phyloP scores from a whole-genome alignment of 1,284 basidiomycete genomes.

The Ustilago nuda region DNA sequence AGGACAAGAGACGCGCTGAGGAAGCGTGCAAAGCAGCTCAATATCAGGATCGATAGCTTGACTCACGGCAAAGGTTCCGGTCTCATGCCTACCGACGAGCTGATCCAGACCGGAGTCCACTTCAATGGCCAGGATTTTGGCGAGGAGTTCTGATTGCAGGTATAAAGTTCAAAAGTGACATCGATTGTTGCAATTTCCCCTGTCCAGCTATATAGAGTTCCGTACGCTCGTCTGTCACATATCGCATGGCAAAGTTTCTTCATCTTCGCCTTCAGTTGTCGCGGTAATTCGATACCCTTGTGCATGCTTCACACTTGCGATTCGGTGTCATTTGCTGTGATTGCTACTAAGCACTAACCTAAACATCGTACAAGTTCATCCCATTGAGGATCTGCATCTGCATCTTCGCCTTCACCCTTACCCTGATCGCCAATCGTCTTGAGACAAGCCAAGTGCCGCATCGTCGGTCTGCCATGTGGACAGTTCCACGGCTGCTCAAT shows the following conservation, averaged over 20 bases:
- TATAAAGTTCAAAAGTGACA: not conserved
- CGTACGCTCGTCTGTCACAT: not conserved
- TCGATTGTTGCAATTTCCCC: not conserved
- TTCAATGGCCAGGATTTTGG: constrained; percentile 12
- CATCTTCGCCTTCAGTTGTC: not conserved
- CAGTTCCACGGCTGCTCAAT: constrained; percentile 99
- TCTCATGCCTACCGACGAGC: constrained; percentile 33
- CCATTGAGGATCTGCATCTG: constrained; percentile 17
- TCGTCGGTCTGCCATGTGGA: constrained; percentile 94
- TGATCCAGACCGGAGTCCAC: constrained; percentile 6
- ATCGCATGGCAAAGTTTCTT: constrained; percentile 6
- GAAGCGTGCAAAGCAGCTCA: constrained; percentile 36
- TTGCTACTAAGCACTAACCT: not conserved
- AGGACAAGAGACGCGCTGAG: constrained; percentile 30
- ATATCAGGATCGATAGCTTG: constrained; percentile 44
- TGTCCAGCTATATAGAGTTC: not conserved
- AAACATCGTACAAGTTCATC: constrained; percentile 21
- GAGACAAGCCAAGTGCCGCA: constrained; percentile 74
- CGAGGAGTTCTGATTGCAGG: constrained; percentile 28
- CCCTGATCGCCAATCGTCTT: constrained; percentile 18
- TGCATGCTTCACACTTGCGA: not conserved
- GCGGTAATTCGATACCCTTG: constrained; percentile 10
- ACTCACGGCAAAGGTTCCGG: constrained; percentile 30
- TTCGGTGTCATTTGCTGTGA: not conserved
- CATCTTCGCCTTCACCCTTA: not conserved